Percentiles rank a stretch among this genome's conserved stretches.
These are phyloP conservation scores for Chaetomium fimeti DNA, from an alignment of 495 filamentous ascomycete genomes.

Conservation along the genomic window DNA sequence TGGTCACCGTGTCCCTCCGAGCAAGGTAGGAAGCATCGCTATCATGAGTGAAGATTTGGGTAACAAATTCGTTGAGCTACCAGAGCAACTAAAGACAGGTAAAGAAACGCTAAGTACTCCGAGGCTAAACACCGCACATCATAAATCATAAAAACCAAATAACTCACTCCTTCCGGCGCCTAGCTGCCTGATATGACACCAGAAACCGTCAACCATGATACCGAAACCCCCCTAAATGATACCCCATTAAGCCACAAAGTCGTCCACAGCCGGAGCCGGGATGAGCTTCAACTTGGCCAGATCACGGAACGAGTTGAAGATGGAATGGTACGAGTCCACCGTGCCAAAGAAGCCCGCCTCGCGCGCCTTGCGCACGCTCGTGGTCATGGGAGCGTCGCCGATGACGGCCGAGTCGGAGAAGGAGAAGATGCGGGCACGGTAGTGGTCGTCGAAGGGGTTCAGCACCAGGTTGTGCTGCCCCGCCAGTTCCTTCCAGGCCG, in stretches of 20 bases:
- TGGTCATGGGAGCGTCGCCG: conserved; percentile 26
- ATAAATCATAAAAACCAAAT: too few relatives aligned
- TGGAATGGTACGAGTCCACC: conserved; percentile 26
- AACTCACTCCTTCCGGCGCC: background rate
- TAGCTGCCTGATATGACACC: too few relatives aligned
- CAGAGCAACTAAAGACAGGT: too few relatives aligned
- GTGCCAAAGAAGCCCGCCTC: conserved; percentile 28
- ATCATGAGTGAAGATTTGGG: too few relatives aligned
- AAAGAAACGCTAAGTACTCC: too few relatives aligned
- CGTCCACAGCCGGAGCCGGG: conserved; percentile 19
- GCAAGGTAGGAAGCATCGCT: too few relatives aligned
- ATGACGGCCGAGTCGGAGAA: conserved; percentile 29
- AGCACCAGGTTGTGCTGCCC: conserved; percentile 19
- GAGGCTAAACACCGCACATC: too few relatives aligned
- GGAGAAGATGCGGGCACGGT: conserved; percentile 25
- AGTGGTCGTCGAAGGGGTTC: conserved; percentile 24
- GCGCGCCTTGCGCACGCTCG: conserved; percentile 26
- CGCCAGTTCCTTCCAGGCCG: conserved; percentile 42
- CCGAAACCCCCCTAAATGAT: background rate
- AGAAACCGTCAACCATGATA: too few relatives aligned
- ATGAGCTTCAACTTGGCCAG: conserved; percentile 28
- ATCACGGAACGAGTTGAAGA: conserved; percentile 25
- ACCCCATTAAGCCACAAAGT: conserved; percentile 14
- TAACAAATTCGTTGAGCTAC: too few relatives aligned
- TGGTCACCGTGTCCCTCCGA: too few relatives aligned